Evolutionary conservation across 139 green algal genomes (phyloP), one percentile per base, ranked within the genome.

Genomic region (Pleodorina starrii): DNA sequence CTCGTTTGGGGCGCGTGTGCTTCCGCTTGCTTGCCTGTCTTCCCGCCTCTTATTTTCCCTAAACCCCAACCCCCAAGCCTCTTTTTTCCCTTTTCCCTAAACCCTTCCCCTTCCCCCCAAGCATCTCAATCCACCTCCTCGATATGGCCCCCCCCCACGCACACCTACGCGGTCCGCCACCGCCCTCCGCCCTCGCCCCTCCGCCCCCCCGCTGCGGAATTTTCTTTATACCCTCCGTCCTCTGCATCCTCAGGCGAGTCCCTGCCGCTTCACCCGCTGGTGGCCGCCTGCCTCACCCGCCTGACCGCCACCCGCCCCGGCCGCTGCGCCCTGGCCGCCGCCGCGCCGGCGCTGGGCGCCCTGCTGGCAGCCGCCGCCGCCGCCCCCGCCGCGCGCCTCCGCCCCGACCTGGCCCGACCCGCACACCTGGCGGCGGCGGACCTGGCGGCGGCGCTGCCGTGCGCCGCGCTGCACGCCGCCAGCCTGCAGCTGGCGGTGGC

Each of bases 401-500:
- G 40, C 9, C 40, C 57, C 40, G 57, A 75, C 38, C 40, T 42
- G 40, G 27, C 9, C 16, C 63, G 43, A 42, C 21, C 38, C 25
- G 79, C 79, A 12, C 17, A 36, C 57, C 46, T 68, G 4, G 81
- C 59, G n/a, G 66, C 60, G 5, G 83, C 83, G 46, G 83, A 88
- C 48, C 16, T 81, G 83, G 83, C 83, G 32, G 27, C 38, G 19
- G 66, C 46, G 43, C 83, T 88, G 44, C 66, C 66, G 19, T 57
- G 46, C 48, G 35, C 59, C 25, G 66, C 83, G 12, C 36, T 81
- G 83, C 83, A 88, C 68, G 46, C 68, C 14, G 36, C 21, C 19
- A 72, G 32, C 46, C 71, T 88, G 83, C 83, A 88, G 68, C 68
- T 76, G n/a, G 68, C 68, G 36, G 68, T 76, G 68, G 72, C 40